These are phyloP conservation scores for Komagataea norvegica DNA, from an alignment of 1,139 yeast species.

Conservation along the genomic window DNA sequence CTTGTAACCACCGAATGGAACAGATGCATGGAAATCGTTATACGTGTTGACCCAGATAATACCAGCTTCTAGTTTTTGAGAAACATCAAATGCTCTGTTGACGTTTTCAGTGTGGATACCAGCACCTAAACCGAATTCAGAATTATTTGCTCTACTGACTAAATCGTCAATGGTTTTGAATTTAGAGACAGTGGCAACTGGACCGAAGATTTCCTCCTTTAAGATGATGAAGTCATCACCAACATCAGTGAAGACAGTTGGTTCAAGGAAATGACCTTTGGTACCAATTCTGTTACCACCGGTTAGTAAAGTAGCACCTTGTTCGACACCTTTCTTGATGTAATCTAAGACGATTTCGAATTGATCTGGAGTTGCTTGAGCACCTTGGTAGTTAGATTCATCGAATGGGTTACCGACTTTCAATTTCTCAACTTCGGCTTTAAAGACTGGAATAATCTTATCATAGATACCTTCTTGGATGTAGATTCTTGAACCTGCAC, in stretches of 20 bases:
- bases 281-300: constrained; percentile 71
- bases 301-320: constrained; percentile 69
- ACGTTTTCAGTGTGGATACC: constrained; percentile 70
- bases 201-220: constrained; percentile 84
- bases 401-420: constrained; percentile 80
- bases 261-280: constrained; percentile 75
- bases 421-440: constrained; percentile 45
- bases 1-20: constrained; percentile 81
- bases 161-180: constrained; percentile 72
- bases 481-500: constrained; percentile 81
- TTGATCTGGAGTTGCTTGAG: constrained; percentile 76
- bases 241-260: constrained; percentile 75
- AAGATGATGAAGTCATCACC: constrained; percentile 62
- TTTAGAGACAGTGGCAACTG: constrained; percentile 71
- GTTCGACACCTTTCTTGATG: constrained; percentile 67
- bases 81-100: constrained; percentile 56
- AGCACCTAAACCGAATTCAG: constrained; percentile 81
- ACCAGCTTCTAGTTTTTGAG: constrained; percentile 71
- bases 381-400: constrained; percentile 71
- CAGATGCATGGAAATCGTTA: constrained; percentile 76
- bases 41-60: constrained; percentile 80
- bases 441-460: constrained; percentile 51
- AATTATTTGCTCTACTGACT: constrained; percentile 62
- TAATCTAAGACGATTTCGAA: constrained; percentile 70
- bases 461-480: constrained; percentile 77